Conservation (phyloP, 2,329 filamentous ascomycete species). For the Fusarium robinianum region DNA sequence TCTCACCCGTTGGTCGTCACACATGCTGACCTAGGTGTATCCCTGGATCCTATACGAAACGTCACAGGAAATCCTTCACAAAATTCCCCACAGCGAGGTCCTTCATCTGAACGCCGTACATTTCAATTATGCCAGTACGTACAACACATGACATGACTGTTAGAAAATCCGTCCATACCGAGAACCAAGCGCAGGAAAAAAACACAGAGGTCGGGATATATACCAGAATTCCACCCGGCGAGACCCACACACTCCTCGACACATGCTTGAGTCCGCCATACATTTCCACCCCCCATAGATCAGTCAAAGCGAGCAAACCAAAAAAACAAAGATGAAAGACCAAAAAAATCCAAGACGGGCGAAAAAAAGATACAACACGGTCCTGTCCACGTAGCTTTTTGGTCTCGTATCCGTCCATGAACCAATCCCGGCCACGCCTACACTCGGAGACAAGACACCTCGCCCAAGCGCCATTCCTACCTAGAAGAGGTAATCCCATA, state of each 20-base stretch:
- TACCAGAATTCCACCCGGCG: conserved; percentile 28
- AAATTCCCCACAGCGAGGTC: neutral
- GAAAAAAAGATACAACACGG: neutral
- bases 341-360: neutral
- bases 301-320: too few relatives aligned
- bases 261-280: conserved; percentile 4
- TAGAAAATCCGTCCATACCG: neutral
- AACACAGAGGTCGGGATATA: conserved; percentile 20
- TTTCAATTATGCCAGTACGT: conserved; percentile 8
- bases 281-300: too few relatives aligned
- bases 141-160: neutral
- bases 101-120: conserved; percentile 27
- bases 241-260: conserved; percentile 16
- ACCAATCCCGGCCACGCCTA: neutral
- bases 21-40: too few relatives aligned
- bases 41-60: too few relatives aligned
- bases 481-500: neutral
- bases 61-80: neutral
- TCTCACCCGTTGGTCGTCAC: conserved; percentile 13
- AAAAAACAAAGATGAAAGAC: conserved; percentile 2
- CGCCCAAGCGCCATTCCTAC: too few relatives aligned
- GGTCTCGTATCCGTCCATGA: neutral
- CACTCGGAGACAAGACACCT: too few relatives aligned
- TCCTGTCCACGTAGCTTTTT: conserved; percentile 18
- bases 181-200: conserved; percentile 9